phyloP scores from a whole-genome alignment of 108 stramenopile genomes.

The Aurantiochytrium sp. region DNA sequence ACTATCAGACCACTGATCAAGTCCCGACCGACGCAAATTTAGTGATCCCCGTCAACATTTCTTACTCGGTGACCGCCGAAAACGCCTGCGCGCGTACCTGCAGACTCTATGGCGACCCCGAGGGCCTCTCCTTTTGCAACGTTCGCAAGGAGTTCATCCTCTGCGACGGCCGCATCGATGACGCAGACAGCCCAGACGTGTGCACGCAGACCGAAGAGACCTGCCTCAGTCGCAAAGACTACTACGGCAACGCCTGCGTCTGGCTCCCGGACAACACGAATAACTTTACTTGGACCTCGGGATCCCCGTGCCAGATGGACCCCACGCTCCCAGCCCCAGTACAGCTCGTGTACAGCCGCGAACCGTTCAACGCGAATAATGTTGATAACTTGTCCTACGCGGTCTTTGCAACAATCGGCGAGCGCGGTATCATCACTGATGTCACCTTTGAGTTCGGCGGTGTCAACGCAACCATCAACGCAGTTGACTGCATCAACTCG shows the following conservation, averaged over 20 bases:
- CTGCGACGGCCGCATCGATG: background rate
- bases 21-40: too few relatives aligned
- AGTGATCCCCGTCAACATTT: too few relatives aligned
- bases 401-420: background rate
- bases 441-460: too few relatives aligned
- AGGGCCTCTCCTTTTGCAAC: background rate
- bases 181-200: background rate
- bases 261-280: background rate
- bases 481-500: too few relatives aligned
- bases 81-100: background rate
- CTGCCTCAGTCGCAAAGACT: background rate
- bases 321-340: too few relatives aligned
- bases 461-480: too few relatives aligned
- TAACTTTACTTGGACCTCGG: too few relatives aligned
- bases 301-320: background rate
- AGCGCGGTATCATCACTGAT: background rate
- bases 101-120: background rate
- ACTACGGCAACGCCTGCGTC: background rate
- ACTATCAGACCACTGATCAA: too few relatives aligned
- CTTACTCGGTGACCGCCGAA: background rate
- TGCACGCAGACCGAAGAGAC: background rate
- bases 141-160: background rate
- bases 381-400: too few relatives aligned
- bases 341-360: too few relatives aligned
- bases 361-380: too few relatives aligned